Evolutionary conservation across 2,329 filamentous ascomycete genomes (phyloP), one percentile per base, ranked within the genome.

Genomic region (Helotiales sp.): DNA sequence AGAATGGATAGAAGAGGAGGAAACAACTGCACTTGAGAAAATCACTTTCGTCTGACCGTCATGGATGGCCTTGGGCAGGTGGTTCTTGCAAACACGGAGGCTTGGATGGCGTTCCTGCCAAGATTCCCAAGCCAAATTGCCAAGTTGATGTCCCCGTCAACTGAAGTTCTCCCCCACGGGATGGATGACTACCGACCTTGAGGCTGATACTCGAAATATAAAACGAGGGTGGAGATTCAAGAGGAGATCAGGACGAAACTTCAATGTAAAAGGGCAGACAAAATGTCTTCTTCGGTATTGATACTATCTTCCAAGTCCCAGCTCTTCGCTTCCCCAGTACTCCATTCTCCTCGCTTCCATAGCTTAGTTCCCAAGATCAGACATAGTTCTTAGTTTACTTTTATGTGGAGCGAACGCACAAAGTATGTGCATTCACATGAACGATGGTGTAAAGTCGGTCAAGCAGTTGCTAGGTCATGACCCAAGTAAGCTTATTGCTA

Each of bases 401-500:
- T n/a, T n/a, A n/a, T n/a, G n/a, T n/a, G n/a, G n/a, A n/a, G n/a
- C n/a, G n/a, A n/a, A n/a, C n/a, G n/a, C 11, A 24, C 20, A 28
- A 17, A 45, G 13, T 26, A 2, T 6, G 13, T 45, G 30, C 26
- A 60, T 60, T 60, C 57, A 45, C 37, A 60, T 24, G 57, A 60
- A 60, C 37, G 40, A 45, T 43, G 24, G 22, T 57, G 54, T 20
- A 34, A 57, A 57, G 32, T 6, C 32, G 28, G 54, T 57, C 54
- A 37, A 17, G 32, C 54, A 57, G 26, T 32, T 32, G 20, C 54
- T 57, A 30, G 40, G 57, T 15, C 57, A n/a, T 60, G 57, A n/a
- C 57, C 57, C 57, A 60, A 60, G 28, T 60, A 60, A 60, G 57
- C 57, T 60, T 60, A 45, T 60, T 60, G 37, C 13, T 60, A 20